Evolutionary conservation across 1,284 basidiomycete species (phyloP), one percentile per base, ranked within the genome.

Genomic region (Veloboletus limbatus): DNA sequence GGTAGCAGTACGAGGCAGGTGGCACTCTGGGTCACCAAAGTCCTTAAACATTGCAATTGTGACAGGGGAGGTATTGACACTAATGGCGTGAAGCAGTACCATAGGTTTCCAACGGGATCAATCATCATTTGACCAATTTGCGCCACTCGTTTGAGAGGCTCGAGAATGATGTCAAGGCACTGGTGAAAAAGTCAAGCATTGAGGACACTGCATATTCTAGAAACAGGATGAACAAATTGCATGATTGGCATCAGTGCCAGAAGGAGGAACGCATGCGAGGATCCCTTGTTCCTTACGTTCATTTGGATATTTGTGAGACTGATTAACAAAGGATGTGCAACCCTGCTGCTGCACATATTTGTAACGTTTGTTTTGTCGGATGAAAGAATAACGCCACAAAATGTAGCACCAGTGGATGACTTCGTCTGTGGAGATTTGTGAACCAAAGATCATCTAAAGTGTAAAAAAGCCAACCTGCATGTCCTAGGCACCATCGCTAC

Each of bases 251-350:
- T 40, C 1, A 69, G 48, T 2, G 57, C n/a, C 64, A 60, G 40
- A 2, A 70, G 56, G 6, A 63, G 42, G 37, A 64, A 69, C 0
- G 56, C 52, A 47, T 68, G 56, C 14, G 56, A 56, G 0, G 55
- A 60, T 6, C 57, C 53, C 39, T 70, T 71, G 35, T 55, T 60
- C 3, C 58, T 51, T 36, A 66, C 51, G 18, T 58, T 8, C n/a
- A n/a, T n/a, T n/a, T n/a, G n/a, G n/a, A n/a, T n/a, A n/a, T n/a
- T n/a, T n/a, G n/a, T n/a, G n/a, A 68, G 47, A 22, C 51, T 59
- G 16, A 71, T 55, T 8, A 71, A 54, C 7, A 70, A 43, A 0
- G 67, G 69, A 43, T 73, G 65, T 0, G 64, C 62, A 2, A 47
- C 30, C 11, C 13, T 47, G 2, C 35, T 9, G 2, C 35, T 20